phyloP scores from a whole-genome alignment of 1,139 yeast species.

The Chernovozyma sophiae-reginae region DNA sequence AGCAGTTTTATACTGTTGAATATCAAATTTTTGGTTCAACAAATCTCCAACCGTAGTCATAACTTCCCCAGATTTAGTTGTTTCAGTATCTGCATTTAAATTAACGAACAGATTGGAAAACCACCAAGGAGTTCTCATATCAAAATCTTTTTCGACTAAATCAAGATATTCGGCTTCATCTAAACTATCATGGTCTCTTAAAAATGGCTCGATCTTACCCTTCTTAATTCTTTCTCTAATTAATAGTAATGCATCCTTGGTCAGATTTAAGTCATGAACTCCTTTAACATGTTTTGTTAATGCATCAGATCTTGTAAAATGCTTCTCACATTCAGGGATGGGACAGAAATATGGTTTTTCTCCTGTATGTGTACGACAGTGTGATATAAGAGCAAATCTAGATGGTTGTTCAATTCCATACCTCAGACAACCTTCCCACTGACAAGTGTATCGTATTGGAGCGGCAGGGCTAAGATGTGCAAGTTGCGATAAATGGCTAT shows the following conservation, averaged over 20 bases:
- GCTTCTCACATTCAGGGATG: slow-evolving; percentile 64
- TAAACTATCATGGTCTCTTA: slow-evolving; percentile 14
- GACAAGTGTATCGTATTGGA: slow-evolving; percentile 42
- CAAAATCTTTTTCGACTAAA: slow-evolving; percentile 31
- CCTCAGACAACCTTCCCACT: slow-evolving; percentile 59
- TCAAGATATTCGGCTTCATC: slow-evolving; percentile 27
- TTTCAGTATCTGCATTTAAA: slow-evolving; percentile 6
- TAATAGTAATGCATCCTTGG: slow-evolving; percentile 30
- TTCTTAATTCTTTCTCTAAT: slow-evolving; percentile 23
- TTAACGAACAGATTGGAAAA: slow-evolving; percentile 28
- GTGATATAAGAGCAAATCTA: slow-evolving; percentile 57
- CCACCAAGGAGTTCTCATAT: slow-evolving; percentile 44
- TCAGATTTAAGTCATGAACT: slow-evolving; percentile 50
- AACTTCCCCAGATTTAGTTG: not conserved
- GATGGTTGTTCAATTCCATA: slow-evolving; percentile 55
- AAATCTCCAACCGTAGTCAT: slow-evolving; percentile 7
- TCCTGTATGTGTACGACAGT: slow-evolving; percentile 63
- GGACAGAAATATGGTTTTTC: slow-evolving; percentile 67
- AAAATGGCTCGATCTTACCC: slow-evolving; percentile 16
- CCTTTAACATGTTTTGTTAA: slow-evolving; percentile 61
- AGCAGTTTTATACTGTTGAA: slow-evolving; percentile 35
- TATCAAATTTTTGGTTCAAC: slow-evolving; percentile 28
- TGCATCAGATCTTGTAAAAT: slow-evolving; percentile 58
- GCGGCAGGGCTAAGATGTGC: slow-evolving; percentile 9
- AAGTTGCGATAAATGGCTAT: slow-evolving; percentile 26